A percentile compares a stretch with the other conserved stretches of the same genome.
phyloP scores from a whole-genome alignment of 345 rosid genomes.

The Xanthoceras sorbifolium region DNA sequence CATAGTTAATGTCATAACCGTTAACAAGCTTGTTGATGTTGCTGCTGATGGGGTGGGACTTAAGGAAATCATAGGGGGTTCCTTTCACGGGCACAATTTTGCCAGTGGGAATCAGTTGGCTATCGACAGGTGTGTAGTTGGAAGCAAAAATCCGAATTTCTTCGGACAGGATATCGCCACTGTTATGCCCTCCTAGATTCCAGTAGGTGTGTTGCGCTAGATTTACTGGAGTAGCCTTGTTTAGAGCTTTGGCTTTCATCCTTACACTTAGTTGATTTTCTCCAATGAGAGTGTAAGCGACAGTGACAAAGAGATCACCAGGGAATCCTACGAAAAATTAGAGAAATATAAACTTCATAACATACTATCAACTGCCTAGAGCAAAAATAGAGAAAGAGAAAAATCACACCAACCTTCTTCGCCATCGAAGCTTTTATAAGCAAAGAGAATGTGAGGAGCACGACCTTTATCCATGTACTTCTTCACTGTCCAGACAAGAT shows the following conservation, averaged over 20 bases:
- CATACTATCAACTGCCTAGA: background rate
- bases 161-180: slow-evolving; percentile 67
- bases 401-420: slow-evolving; percentile 56
- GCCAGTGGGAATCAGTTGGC: slow-evolving; percentile 74
- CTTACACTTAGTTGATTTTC: slow-evolving; percentile 44
- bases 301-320: slow-evolving; percentile 51
- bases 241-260: slow-evolving; percentile 71
- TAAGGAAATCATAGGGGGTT: slow-evolving; percentile 80
- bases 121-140: slow-evolving; percentile 57
- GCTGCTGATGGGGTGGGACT: slow-evolving; percentile 47
- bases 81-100: slow-evolving; percentile 55
- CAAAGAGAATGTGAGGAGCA: slow-evolving; percentile 56
- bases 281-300: slow-evolving; percentile 43
- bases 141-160: slow-evolving; percentile 66
- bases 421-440: slow-evolving; percentile 67
- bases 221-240: slow-evolving; percentile 78
- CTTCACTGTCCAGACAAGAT: slow-evolving; percentile 69
- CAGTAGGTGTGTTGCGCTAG: slow-evolving; percentile 82
- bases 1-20: slow-evolving; percentile 86
- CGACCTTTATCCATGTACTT: slow-evolving; percentile 42
- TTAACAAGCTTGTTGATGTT: slow-evolving; percentile 45
- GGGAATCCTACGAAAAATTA: slow-evolving; percentile 65
- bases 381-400: background rate
- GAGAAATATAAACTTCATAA: background rate
- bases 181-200: slow-evolving; percentile 82